A percentile compares a stretch with the other conserved stretches of the same genome.
These are phyloP conservation scores for Heritiera littoralis DNA, from an alignment of 345 rosid genomes.

Conservation along the genomic window DNA sequence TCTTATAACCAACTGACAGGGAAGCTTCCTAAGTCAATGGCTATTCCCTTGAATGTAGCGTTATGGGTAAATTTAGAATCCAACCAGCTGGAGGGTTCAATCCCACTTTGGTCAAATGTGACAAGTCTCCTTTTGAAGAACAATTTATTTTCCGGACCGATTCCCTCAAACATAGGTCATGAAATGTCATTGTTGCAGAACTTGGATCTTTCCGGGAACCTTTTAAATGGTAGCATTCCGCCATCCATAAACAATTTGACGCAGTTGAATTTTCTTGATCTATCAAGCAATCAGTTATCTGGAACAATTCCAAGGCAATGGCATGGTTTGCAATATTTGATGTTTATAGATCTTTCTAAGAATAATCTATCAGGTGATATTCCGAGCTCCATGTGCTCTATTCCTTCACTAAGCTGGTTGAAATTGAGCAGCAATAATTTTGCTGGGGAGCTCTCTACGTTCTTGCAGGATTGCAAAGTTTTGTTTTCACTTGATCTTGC, in stretches of 20 bases:
- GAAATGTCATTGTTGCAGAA: not conserved
- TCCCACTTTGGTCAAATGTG: conserved; percentile 7
- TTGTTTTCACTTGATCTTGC: too few relatives aligned
- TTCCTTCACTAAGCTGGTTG: not conserved
- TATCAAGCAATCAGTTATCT: conserved; percentile 20
- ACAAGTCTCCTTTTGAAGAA: not conserved
- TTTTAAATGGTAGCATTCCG: conserved; percentile 30
- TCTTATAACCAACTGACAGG: conserved; percentile 18
- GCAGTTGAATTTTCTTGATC: not conserved
- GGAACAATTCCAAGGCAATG: conserved; percentile 18
- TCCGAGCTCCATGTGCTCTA: conserved; percentile 19
- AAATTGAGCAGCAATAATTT: conserved; percentile 18
- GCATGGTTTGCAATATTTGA: not conserved
- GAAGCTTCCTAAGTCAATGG: not conserved
- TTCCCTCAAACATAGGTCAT: conserved; percentile 11
- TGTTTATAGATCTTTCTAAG: conserved; percentile 19
- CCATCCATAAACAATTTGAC: conserved; percentile 14
- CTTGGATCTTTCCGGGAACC: conserved; percentile 18
- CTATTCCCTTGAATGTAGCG: not conserved
- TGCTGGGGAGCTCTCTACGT: not conserved
- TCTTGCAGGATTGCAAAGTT: too few relatives aligned
- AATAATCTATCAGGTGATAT: conserved; percentile 27
- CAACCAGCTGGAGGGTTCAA: not conserved
- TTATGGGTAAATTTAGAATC: not conserved
- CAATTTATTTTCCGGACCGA: conserved; percentile 18